phyloP scores from a whole-genome alignment of 2,329 filamentous ascomycete genomes.

The Cercospora janseana region DNA sequence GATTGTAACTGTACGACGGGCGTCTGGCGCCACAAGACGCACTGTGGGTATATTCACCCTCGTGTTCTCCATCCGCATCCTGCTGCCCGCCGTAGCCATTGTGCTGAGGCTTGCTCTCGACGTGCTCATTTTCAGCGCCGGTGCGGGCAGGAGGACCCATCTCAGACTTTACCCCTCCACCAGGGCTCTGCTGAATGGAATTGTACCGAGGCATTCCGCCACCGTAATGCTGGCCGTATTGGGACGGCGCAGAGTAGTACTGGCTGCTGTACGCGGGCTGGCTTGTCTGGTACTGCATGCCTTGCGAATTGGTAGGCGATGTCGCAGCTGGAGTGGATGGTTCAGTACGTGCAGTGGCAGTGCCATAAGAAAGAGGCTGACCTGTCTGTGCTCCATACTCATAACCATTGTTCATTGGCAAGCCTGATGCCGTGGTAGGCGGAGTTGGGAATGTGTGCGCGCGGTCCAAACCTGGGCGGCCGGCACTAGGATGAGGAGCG shows the following conservation, averaged over 20 bases:
- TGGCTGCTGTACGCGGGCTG: constrained; percentile 70
- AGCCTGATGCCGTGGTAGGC: constrained; percentile 85
- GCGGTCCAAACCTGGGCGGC: constrained; percentile 73
- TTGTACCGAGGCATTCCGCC: constrained; percentile 68
- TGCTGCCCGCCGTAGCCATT: constrained; percentile 57
- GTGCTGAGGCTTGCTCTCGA: constrained; percentile 59
- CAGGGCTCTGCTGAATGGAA: constrained; percentile 53
- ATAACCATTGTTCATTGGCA: constrained; percentile 72
- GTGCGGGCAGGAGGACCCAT: constrained; percentile 78
- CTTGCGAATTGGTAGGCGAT: constrained; percentile 76
- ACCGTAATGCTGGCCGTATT: constrained; percentile 52
- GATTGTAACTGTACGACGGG: constrained; percentile 71
- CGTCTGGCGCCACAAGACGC: constrained; percentile 70
- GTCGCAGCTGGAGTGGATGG: constrained; percentile 82
- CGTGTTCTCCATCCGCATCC: constrained; percentile 44
- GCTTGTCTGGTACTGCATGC: constrained; percentile 73
- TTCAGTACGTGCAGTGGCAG: constrained; percentile 75
- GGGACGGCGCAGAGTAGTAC: constrained; percentile 72
- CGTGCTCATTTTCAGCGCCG: constrained; percentile 60
- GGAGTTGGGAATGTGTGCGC: constrained; percentile 93
- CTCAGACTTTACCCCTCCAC: constrained; percentile 73
- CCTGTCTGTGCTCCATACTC: constrained; percentile 67
- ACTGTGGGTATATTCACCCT: constrained; percentile 79
- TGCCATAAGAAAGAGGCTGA: constrained; percentile 79
- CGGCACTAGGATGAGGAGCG: constrained; percentile 56